Evolutionary conservation across 1,284 basidiomycete species (phyloP).

Genomic region (Thecaphora thlaspeos): DNA sequence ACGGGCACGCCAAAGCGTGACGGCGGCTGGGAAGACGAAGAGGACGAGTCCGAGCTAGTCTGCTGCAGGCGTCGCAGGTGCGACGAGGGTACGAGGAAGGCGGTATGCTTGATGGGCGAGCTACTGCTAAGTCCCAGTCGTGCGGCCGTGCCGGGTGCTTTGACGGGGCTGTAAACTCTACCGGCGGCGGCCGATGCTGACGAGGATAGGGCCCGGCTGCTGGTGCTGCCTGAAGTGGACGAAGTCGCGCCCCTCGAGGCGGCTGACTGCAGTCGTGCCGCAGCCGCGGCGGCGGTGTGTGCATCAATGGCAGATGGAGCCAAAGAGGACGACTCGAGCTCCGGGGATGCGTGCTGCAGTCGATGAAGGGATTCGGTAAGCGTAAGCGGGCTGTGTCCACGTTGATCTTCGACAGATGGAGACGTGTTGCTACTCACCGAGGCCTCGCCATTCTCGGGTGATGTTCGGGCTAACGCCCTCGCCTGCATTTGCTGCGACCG

Average conservation of each 20-base stretch:
- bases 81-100: neutral
- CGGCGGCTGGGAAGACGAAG: neutral
- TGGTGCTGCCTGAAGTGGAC: no score
- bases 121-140: neutral
- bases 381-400: no score
- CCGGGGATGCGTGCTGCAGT: no score
- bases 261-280: no score
- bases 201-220: neutral
- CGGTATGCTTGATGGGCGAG: neutral
- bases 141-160: neutral
- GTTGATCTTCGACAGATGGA: no score
- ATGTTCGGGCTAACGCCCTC: neutral
- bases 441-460: neutral
- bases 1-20: neutral
- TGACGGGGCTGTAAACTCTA: neutral
- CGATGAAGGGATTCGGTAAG: no score
- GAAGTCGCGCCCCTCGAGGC: no score
- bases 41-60: neutral
- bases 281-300: no score
- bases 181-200: neutral
- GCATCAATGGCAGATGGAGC: no score
- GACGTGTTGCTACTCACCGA: neutral
- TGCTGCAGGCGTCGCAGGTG: neutral
- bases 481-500: constrained; percentile 1
- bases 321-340: no score